Evolutionary conservation across 1,284 basidiomycete species (phyloP), one percentile per base, ranked within the genome.

Genomic region (Earliella scabrosa): DNA sequence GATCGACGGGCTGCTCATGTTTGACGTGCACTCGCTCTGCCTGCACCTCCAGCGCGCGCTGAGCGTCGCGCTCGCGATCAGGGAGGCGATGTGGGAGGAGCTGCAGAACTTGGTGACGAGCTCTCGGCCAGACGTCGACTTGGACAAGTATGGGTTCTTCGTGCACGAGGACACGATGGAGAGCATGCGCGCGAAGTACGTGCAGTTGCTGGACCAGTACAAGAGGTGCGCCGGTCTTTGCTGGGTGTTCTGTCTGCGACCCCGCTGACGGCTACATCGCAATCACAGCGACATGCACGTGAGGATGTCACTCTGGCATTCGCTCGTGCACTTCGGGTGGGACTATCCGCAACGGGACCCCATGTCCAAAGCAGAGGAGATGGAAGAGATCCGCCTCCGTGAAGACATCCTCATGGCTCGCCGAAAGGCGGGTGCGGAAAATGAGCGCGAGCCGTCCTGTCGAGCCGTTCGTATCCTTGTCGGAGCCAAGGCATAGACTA

Each of bases 61-160:
- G 59, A 79, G 83, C 59, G 71, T 75, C 23, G 84, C 90, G 20
- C 69, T 88, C n/a, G 85, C 82, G 9, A 85, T 85, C 63, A 80
- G 85, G 67, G 88, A 90, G 68, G 82, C 87, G 36, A 88, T 90
- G 86, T 90, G 88, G 88, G 88, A 88, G 57, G 87, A 87, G 56
- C 75, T 90, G 45, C 79, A 81, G 59, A 80, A 84, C 61, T 76
- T 82, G 56, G 76, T 85, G 68, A 73, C 38, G 40, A 34, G 32
- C 80, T 40, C 85, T 85, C 61, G 31, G 44, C 73, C 79, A 52
- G 78, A 76, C 44, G 73, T 77, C 6, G 77, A 82, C 54, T 69
- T 90, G 31, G 70, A 71, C 53, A 76, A 75, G 27, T 77, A 83
- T 60, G 88, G 88, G 16, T 90, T 88, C 86, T 50, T 34, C 29